Evolutionary conservation across 208 protist genomes (phyloP).

Genomic region (Leishmania martiniquensis): DNA sequence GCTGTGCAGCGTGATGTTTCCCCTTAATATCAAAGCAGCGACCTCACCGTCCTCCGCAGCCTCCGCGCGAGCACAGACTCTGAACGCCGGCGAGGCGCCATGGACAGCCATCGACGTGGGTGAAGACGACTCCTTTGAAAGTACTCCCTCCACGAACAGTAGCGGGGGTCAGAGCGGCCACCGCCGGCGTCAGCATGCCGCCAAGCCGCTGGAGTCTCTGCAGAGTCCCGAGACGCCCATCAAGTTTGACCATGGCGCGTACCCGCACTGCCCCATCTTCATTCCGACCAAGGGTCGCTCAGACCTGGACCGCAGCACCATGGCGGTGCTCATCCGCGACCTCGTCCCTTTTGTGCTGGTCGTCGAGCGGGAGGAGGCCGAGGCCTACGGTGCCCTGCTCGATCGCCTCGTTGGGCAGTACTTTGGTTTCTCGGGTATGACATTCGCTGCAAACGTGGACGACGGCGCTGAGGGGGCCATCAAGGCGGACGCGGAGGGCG

Average conservation of each 20-base stretch:
- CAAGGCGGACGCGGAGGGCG: neutral
- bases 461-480: neutral
- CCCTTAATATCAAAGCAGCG: constrained; percentile 23
- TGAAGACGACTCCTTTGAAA: constrained; percentile 20
- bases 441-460: constrained; percentile 11
- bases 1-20: constrained; percentile 9
- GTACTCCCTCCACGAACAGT: constrained; percentile 21
- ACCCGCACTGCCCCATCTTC: constrained; percentile 84
- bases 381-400: constrained; percentile 56
- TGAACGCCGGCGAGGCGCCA: constrained; percentile 5
- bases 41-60: constrained; percentile 1
- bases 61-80: neutral
- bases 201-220: constrained; percentile 1
- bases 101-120: constrained; percentile 14
- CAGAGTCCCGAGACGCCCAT: constrained; percentile 7
- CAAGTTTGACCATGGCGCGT: constrained; percentile 22
- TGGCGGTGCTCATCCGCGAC: constrained; percentile 64
- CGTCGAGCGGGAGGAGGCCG: constrained; percentile 67
- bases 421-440: constrained; percentile 49
- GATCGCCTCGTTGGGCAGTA: constrained; percentile 58
- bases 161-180: neutral
- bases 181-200: neutral
- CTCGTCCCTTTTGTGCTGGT: constrained; percentile 81
- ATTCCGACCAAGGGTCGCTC: constrained; percentile 78
- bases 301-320: constrained; percentile 61